These are phyloP conservation scores for Liquidambar formosana DNA, from an alignment of 164 flowering plant species.

Conservation along the genomic window DNA sequence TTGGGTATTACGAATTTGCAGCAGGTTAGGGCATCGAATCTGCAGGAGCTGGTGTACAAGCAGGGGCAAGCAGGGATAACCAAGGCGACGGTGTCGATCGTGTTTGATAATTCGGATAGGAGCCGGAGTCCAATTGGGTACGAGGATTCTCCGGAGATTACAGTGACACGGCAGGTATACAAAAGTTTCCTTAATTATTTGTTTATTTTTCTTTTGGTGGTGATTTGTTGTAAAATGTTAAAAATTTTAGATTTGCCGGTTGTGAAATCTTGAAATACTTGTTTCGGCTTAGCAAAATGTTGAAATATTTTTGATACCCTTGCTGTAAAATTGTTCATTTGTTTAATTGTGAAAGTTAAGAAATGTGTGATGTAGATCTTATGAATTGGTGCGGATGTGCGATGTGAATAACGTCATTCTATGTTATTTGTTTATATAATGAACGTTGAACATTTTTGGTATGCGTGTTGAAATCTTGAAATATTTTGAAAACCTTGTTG, in stretches of 20 bases:
- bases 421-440: too few relatives aligned
- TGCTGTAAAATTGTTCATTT: too few relatives aligned
- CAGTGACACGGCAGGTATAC: slow-evolving; percentile 93
- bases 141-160: slow-evolving; percentile 84
- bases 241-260: neutral
- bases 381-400: too few relatives aligned
- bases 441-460: too few relatives aligned
- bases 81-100: slow-evolving; percentile 94
- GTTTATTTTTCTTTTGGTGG: neutral
- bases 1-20: slow-evolving; percentile 95
- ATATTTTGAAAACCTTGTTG: too few relatives aligned
- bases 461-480: too few relatives aligned
- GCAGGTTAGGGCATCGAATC: slow-evolving; percentile 93
- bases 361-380: too few relatives aligned
- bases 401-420: too few relatives aligned
- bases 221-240: neutral
- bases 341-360: too few relatives aligned
- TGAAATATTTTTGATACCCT: neutral
- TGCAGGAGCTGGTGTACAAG: slow-evolving; percentile 99
- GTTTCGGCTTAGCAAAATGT: neutral
- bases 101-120: slow-evolving; percentile 82
- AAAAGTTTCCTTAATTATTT: neutral
- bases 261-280: neutral
- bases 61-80: slow-evolving; percentile 99
- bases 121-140: slow-evolving; percentile 90